Base-by-base conservation (phyloP, 176 grass and related monocot species). In the Oryza glaberrima region DNA sequence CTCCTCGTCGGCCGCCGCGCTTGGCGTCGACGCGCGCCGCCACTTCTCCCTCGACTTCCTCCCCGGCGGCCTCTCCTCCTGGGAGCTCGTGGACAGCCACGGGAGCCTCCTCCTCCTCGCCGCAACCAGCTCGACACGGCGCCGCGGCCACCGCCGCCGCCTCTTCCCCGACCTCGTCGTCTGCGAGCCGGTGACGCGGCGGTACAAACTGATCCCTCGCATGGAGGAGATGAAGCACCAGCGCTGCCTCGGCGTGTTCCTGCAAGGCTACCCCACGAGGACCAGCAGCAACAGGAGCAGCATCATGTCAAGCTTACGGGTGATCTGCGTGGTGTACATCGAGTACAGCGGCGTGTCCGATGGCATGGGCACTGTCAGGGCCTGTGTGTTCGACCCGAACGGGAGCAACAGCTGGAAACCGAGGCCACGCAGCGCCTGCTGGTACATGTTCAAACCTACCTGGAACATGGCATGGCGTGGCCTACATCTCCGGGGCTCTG, bases 21-120 rank as follows among this genome's bases (percentile, higher is more conserved):
- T 4, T 11, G 67, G 32, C 44, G 40, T 63, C 14, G 36, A 84
- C 44, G 44, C 20, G 10, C 7, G 38, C 38, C 70, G 70, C 70
- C 70, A 65, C 81, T 83, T 83, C 81, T 10, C 54, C 70, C 81
- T 83, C 6, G 82, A 67, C 30, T 84, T 76, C 45, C 61, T 76
- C 1, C 60, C 82, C 4, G 35, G 69, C 10, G 70, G 54, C 36
- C 0, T 22, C 60, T 19, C 7, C 0, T 0, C 11, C 1, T 84
- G 72, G 63, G 61, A 84, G 14, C 20, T 77, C 16, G n/a, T 76
- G 3, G 82, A 84, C 13, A 48, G 71, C 82, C 1, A 3, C 30
- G 5, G 70, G 8, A 52, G 54, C 70, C 2, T 83, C 67, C 48
- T 85, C 19, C 84, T 86, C 25, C 52, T 85, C 9, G 7, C 67